These are phyloP conservation scores for Nicotiana tabacum DNA, from an alignment of 257 asterid species.

Conservation along the genomic window DNA sequence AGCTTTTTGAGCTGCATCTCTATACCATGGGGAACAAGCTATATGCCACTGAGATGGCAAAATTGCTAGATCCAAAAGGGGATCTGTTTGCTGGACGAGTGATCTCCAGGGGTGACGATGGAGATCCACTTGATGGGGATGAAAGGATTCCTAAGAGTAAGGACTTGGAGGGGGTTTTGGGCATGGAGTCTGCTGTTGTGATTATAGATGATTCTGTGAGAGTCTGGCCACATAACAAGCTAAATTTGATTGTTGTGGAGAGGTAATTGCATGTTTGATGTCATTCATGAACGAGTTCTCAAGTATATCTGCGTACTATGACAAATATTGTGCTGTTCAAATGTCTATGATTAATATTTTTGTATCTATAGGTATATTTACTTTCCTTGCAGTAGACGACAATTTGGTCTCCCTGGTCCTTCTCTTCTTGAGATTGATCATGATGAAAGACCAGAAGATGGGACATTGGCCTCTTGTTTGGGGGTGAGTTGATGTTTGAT, in stretches of 20 bases:
- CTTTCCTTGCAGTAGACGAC: constrained; percentile 96
- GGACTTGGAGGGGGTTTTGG: constrained; percentile 96
- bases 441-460: constrained; percentile 97
- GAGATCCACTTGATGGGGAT: constrained; percentile 74
- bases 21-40: constrained; percentile 98
- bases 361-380: constrained; percentile 64
- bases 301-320: background rate
- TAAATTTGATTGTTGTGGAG: constrained; percentile 85
- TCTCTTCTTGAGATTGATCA: constrained; percentile 97
- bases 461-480: constrained; percentile 86
- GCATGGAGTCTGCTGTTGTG: constrained; percentile 89
- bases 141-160: constrained; percentile 82
- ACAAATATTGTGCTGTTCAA: background rate
- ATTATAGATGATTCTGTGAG: constrained; percentile 90
- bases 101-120: constrained; percentile 88
- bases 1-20: constrained; percentile 81
- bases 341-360: background rate
- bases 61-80: constrained; percentile 95
- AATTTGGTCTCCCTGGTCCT: constrained; percentile 91
- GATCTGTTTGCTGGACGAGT: constrained; percentile 95
- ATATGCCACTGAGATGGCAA: constrained; percentile 99
- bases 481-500: constrained; percentile 52
- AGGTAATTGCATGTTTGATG: constrained; percentile 40
- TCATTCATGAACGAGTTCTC: background rate
- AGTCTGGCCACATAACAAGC: constrained; percentile 94